phyloP scores from a whole-genome alignment of 495 filamentous ascomycete genomes.

The Ascodesmis nigricans region DNA sequence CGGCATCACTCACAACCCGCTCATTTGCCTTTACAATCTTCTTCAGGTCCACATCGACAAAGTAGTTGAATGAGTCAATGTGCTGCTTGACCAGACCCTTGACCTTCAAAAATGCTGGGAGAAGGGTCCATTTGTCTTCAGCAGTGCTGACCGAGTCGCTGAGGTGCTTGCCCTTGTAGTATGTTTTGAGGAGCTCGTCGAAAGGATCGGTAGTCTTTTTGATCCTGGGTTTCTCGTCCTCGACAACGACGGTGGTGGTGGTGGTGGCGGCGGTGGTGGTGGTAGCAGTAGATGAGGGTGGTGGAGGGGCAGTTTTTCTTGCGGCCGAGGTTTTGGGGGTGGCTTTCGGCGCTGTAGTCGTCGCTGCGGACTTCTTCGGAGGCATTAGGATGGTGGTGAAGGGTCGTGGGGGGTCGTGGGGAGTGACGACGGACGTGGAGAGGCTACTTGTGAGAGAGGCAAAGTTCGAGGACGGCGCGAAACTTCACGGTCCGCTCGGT shows the following conservation, averaged over 20 bases:
- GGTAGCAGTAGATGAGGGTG: slow-evolving; percentile 8
- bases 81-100: slow-evolving; percentile 94
- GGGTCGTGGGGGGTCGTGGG: too few relatives aligned
- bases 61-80: slow-evolving; percentile 96
- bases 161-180: slow-evolving; percentile 84
- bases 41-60: slow-evolving; percentile 84
- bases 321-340: too few relatives aligned
- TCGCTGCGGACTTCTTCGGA: too few relatives aligned
- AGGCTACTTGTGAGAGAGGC: too few relatives aligned
- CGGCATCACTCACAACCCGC: slow-evolving; percentile 66
- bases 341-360: too few relatives aligned
- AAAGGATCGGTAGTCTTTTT: slow-evolving; percentile 28
- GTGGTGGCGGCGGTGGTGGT: slow-evolving; percentile 2
- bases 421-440: too few relatives aligned
- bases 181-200: slow-evolving; percentile 75
- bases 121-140: slow-evolving; percentile 82
- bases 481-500: too few relatives aligned
- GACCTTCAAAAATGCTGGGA: slow-evolving; percentile 90
- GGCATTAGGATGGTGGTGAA: too few relatives aligned
- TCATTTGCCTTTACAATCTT: slow-evolving; percentile 83
- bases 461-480: too few relatives aligned
- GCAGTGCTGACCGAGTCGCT: slow-evolving; percentile 90
- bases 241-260: too few relatives aligned
- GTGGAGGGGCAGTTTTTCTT: too few relatives aligned
- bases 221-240: slow-evolving; percentile 2